These are phyloP conservation scores for Phytophthora macrochlamydospora DNA, from an alignment of 352 stramenopile species.

Conservation along the genomic window DNA sequence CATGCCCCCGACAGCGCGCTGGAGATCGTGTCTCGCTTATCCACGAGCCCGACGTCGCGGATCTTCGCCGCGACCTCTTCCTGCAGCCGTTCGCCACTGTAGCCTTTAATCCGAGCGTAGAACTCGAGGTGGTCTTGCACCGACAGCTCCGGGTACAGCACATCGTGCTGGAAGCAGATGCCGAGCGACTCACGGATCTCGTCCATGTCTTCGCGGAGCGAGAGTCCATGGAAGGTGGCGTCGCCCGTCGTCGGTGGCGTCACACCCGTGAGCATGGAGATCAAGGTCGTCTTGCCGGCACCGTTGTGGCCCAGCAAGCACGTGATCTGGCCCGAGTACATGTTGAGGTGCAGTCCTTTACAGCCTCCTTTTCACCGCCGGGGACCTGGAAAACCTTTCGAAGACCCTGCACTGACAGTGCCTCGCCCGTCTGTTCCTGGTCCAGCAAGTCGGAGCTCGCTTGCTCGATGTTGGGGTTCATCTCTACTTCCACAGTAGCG, in stretches of 20 bases:
- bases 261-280: slow-evolving; percentile 83
- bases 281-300: slow-evolving; percentile 94
- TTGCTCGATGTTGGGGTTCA: slow-evolving; percentile 56
- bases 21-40: slow-evolving; percentile 55
- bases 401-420: slow-evolving; percentile 58
- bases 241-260: slow-evolving; percentile 48
- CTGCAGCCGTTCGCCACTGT: slow-evolving; percentile 37
- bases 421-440: slow-evolving; percentile 56
- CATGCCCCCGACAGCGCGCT: slow-evolving; percentile 84
- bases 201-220: slow-evolving; percentile 69
- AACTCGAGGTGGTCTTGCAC: slow-evolving; percentile 76
- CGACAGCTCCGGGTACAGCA: slow-evolving; percentile 79
- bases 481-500: slow-evolving; percentile 30
- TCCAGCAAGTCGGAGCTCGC: slow-evolving; percentile 45
- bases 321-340: slow-evolving; percentile 79
- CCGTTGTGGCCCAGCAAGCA: slow-evolving; percentile 93
- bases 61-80: slow-evolving; percentile 45
- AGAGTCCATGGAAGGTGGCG: slow-evolving; percentile 50
- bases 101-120: slow-evolving; percentile 66
- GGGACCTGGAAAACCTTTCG: slow-evolving; percentile 80
- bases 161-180: slow-evolving; percentile 84
- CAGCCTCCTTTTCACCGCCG: slow-evolving; percentile 85
- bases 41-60: slow-evolving; percentile 58
- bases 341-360: slow-evolving; percentile 79
- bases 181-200: slow-evolving; percentile 68